Conservation (phyloP, 2,329 filamentous ascomycete genomes). For the Alternaria ventricosa region DNA sequence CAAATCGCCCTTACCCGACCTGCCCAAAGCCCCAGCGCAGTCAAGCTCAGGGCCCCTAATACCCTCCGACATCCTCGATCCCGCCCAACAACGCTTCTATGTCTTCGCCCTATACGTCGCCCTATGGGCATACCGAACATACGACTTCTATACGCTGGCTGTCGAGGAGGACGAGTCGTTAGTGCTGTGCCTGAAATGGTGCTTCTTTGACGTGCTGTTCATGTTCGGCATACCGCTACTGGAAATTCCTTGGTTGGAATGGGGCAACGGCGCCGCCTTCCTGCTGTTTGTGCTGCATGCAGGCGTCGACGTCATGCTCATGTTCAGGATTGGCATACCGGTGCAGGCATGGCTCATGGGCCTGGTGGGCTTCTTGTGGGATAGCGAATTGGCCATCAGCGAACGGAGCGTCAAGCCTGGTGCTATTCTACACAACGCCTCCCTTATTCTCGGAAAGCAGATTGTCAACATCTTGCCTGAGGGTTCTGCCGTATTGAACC, state of each 20-base stretch:
- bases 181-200: constrained; percentile 93
- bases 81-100: constrained; percentile 89
- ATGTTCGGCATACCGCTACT: constrained; percentile 86
- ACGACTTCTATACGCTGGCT: constrained; percentile 80
- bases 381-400: constrained; percentile 91
- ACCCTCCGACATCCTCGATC: constrained; percentile 81
- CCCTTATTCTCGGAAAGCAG: constrained; percentile 92
- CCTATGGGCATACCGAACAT: constrained; percentile 82
- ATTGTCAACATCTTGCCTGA: constrained; percentile 98
- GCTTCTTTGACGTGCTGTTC: constrained; percentile 82
- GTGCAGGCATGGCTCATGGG: constrained; percentile 75
- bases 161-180: constrained; percentile 88
- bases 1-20: constrained; percentile 41
- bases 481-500: constrained; percentile 89
- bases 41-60: constrained; percentile 68
- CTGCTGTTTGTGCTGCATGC: constrained; percentile 75
- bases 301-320: constrained; percentile 80
- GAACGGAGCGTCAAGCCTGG: constrained; percentile 90
- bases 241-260: constrained; percentile 95
- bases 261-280: constrained; percentile 76
- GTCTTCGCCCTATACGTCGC: constrained; percentile 78
- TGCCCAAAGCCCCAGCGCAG: constrained; percentile 32
- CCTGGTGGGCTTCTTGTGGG: constrained; percentile 82
- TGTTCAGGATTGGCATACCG: constrained; percentile 88
- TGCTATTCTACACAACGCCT: constrained; percentile 87